Conservation (phyloP, 2,329 filamentous ascomycete genomes). For the Fusarium agapanthi region DNA sequence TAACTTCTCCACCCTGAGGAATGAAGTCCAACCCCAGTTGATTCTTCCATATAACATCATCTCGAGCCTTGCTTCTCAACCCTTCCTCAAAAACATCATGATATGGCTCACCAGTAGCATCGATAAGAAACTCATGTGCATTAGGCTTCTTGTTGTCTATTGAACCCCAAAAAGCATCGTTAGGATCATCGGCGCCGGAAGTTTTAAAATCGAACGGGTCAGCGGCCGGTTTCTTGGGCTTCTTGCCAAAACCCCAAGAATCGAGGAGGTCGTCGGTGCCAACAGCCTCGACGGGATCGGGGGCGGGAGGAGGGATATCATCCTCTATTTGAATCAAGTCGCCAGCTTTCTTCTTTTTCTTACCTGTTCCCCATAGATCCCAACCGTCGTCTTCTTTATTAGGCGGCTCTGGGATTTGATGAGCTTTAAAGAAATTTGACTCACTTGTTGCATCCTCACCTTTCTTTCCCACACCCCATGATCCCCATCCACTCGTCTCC, state of each 20-base stretch:
- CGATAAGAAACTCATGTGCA: conserved; percentile 55
- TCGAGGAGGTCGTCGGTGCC: conserved; percentile 63
- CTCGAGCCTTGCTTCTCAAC: conserved; percentile 53
- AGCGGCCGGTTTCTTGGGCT: conserved; percentile 49
- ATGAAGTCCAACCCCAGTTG: conserved; percentile 55
- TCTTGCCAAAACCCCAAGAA: conserved; percentile 65
- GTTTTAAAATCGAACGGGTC: conserved; percentile 49
- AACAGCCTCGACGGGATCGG: conserved; percentile 45
- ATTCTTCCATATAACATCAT: conserved; percentile 56
- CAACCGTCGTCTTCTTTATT: conserved; percentile 36
- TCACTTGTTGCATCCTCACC: conserved; percentile 38
- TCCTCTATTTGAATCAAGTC: conserved; percentile 51
- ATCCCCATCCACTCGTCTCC: conserved; percentile 36
- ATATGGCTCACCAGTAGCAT: conserved; percentile 56
- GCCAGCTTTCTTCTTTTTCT: conserved; percentile 50
- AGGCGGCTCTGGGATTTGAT: conserved; percentile 10
- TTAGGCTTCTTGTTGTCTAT: conserved; percentile 54
- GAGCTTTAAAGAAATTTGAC: conserved; percentile 20
- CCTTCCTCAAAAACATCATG: conserved; percentile 56
- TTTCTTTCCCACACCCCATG: conserved; percentile 34
- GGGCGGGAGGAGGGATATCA: conserved; percentile 41
- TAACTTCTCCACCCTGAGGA: conserved; percentile 55
- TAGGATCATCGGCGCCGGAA: conserved; percentile 55
- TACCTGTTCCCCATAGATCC: conserved; percentile 44
- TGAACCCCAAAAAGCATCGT: conserved; percentile 52